Evolutionary conservation across 495 filamentous ascomycete species (phyloP).

Genomic region (Chaetomium fimeti): DNA sequence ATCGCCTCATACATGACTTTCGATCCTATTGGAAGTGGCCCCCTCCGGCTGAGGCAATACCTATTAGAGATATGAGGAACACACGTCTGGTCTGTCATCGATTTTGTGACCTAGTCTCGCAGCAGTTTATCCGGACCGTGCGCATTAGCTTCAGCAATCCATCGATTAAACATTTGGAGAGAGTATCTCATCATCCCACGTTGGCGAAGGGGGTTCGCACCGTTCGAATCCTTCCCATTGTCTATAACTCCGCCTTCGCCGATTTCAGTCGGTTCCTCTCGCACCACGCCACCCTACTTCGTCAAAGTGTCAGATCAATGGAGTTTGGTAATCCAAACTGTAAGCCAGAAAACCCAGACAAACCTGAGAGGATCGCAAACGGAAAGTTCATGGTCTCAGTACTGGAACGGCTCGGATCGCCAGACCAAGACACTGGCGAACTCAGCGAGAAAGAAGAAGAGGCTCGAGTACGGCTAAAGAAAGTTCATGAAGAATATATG

Average conservation of each 20-base stretch:
- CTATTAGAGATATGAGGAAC: slow-evolving; percentile 15
- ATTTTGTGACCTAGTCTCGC: slow-evolving; percentile 11
- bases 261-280: slow-evolving; percentile 6
- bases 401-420: neutral
- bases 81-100: slow-evolving; percentile 22
- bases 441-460: neutral
- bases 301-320: too few relatives aligned
- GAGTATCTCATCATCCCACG: slow-evolving; percentile 21
- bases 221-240: slow-evolving; percentile 11
- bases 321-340: too few relatives aligned
- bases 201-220: slow-evolving; percentile 21
- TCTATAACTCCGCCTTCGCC: slow-evolving; percentile 2
- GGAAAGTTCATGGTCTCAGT: neutral
- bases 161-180: slow-evolving; percentile 18
- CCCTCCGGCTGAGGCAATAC: neutral
- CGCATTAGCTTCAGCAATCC: slow-evolving; percentile 3
- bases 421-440: neutral
- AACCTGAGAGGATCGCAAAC: neutral
- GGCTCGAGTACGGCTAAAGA: neutral
- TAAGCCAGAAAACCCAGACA: too few relatives aligned
- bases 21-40: too few relatives aligned
- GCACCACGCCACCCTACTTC: slow-evolving; percentile 4
- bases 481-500: slow-evolving; percentile 12
- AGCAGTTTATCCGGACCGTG: slow-evolving; percentile 17
- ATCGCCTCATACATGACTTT: too few relatives aligned